Conservation (phyloP, 495 filamentous ascomycete species). For the Penicillium coffeae region DNA sequence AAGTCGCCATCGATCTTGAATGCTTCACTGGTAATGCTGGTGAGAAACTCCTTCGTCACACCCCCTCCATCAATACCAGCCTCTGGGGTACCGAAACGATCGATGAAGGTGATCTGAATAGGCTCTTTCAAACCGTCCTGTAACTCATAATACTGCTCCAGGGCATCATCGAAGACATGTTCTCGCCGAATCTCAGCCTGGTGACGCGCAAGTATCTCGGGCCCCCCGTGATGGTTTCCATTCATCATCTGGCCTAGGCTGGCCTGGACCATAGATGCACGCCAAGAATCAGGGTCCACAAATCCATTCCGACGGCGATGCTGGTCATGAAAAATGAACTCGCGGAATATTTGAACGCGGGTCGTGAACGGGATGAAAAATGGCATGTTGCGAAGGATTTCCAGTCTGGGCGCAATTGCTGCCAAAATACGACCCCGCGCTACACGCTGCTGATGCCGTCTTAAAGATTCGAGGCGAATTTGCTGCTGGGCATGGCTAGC, state of each 20-base stretch:
- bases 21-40: slow-evolving; percentile 81
- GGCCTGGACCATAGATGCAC: slow-evolving; percentile 52
- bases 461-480: slow-evolving; percentile 49
- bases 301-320: slow-evolving; percentile 67
- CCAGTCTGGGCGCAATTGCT: slow-evolving; percentile 74
- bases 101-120: slow-evolving; percentile 95
- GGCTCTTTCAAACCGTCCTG: slow-evolving; percentile 88
- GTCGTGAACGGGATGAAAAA: slow-evolving; percentile 94
- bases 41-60: slow-evolving; percentile 97
- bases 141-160: slow-evolving; percentile 75
- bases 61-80: slow-evolving; percentile 96
- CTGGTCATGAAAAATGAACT: slow-evolving; percentile 86
- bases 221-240: slow-evolving; percentile 20
- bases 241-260: slow-evolving; percentile 37
- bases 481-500: slow-evolving; percentile 51
- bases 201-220: slow-evolving; percentile 62
- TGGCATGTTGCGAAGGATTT: slow-evolving; percentile 93
- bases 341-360: slow-evolving; percentile 87
- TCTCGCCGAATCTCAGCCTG: slow-evolving; percentile 79
- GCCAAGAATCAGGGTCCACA: slow-evolving; percentile 77
- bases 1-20: slow-evolving; percentile 57
- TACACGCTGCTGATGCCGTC: slow-evolving; percentile 58
- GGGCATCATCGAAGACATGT: slow-evolving; percentile 81
- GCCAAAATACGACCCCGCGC: slow-evolving; percentile 66
- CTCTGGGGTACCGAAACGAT: slow-evolving; percentile 80